These are phyloP conservation scores for Allium fistulosum DNA, from an alignment of 106 monocot species.

Conservation along the genomic window DNA sequence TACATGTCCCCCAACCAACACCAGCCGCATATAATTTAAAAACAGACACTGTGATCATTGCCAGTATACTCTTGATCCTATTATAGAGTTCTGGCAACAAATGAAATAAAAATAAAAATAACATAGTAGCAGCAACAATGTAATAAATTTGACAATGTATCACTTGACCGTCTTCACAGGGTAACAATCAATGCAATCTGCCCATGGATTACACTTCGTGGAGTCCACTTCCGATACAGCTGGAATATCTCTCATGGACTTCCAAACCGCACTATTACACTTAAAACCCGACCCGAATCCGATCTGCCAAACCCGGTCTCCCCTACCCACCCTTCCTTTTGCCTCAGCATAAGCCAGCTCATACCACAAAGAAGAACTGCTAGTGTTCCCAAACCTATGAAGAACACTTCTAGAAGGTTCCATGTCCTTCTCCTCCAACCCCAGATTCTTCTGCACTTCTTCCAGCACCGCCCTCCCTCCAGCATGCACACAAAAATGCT, in stretches of 20 bases:
- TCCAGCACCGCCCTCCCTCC: constrained; percentile 19
- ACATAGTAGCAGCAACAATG: background rate
- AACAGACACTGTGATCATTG: no score
- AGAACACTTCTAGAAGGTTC: constrained; percentile 13
- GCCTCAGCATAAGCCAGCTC: constrained; percentile 18
- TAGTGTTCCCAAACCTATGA: constrained; percentile 18
- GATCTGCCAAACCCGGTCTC: constrained; percentile 27
- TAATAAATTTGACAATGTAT: no score
- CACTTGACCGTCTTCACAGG: background rate
- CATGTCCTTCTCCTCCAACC: constrained; percentile 14
- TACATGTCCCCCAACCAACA: constrained; percentile 3
- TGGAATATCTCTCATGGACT: constrained; percentile 7
- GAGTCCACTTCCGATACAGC: background rate
- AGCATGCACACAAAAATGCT: constrained; percentile 21
- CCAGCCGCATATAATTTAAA: no score
- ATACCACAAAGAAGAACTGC: constrained; percentile 20
- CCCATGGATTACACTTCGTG: constrained; percentile 12
- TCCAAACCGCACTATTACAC: constrained; percentile 31
- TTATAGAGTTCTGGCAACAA: background rate
- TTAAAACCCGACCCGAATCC: constrained; percentile 38
- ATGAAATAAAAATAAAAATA: background rate
- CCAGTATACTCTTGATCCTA: no score
- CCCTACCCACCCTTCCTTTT: constrained; percentile 14
- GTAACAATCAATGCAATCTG: constrained; percentile 13
- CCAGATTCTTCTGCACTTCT: constrained; percentile 16